These are phyloP conservation scores for Kalmusia sp. DNA, from an alignment of 2,329 filamentous ascomycete genomes.

Conservation along the genomic window DNA sequence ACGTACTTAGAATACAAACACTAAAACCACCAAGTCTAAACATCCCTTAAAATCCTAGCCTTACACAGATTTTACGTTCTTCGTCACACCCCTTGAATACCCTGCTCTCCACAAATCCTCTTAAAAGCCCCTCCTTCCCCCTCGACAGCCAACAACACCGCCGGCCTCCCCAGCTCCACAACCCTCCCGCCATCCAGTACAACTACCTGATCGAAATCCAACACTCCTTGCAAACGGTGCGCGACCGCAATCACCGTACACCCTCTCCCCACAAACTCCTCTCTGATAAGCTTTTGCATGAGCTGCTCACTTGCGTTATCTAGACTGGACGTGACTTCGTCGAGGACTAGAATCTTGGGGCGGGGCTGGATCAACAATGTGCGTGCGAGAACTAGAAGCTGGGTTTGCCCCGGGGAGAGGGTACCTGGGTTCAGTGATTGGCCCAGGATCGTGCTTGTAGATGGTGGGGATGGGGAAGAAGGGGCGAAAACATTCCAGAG, in stretches of 20 bases:
- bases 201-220: slow-evolving; percentile 29
- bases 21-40: too few species aligned
- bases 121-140: not conserved
- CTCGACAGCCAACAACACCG: slow-evolving; percentile 15
- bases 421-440: slow-evolving; percentile 6
- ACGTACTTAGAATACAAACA: too few species aligned
- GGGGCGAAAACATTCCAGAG: slow-evolving; percentile 34
- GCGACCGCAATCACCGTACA: slow-evolving; percentile 34
- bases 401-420: slow-evolving; percentile 39
- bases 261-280: slow-evolving; percentile 19
- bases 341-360: slow-evolving; percentile 41
- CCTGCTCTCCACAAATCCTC: not conserved
- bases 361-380: slow-evolving; percentile 36
- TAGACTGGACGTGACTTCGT: slow-evolving; percentile 41
- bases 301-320: slow-evolving; percentile 26
- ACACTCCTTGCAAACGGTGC: slow-evolving; percentile 33
- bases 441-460: slow-evolving; percentile 20
- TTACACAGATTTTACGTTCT: too few species aligned
- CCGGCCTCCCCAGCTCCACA: slow-evolving; percentile 29
- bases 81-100: too few species aligned
- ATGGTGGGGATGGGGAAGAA: slow-evolving; percentile 25
- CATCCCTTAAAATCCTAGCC: too few species aligned
- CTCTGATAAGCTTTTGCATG: slow-evolving; percentile 23
- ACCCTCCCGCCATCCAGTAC: slow-evolving; percentile 31
- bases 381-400: slow-evolving; percentile 42